Evolutionary conservation across 768 basidiomycete species (phyloP).

Genomic region (Xerocomellus intermedius): DNA sequence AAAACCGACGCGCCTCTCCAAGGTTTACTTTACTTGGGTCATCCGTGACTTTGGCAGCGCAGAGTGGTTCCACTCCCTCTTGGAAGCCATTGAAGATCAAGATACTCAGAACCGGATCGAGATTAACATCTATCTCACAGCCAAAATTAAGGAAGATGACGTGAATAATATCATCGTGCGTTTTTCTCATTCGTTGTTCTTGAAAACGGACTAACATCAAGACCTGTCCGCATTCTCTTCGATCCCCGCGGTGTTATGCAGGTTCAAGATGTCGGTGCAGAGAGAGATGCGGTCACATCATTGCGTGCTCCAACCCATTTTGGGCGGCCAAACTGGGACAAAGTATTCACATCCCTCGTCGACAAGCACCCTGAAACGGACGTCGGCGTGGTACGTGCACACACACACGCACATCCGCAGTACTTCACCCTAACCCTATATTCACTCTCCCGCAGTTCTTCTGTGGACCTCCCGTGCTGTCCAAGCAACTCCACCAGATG

Average conservation of each 20-base stretch:
- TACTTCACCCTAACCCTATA: neutral
- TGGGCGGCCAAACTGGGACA: slow-evolving; percentile 85
- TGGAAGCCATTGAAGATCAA: slow-evolving; percentile 92
- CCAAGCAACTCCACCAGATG: slow-evolving; percentile 70
- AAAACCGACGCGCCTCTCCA: slow-evolving; percentile 79
- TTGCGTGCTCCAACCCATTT: slow-evolving; percentile 91
- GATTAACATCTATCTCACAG: slow-evolving; percentile 93
- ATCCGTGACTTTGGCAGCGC: slow-evolving; percentile 89
- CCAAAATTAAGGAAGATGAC: slow-evolving; percentile 88
- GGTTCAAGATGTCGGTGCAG: slow-evolving; percentile 89
- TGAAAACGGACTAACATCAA: slow-evolving; percentile 1
- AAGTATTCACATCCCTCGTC: slow-evolving; percentile 66
- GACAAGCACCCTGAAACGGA: slow-evolving; percentile 88
- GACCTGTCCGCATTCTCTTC: neutral
- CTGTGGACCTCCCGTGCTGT: slow-evolving; percentile 78
- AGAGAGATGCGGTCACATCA: slow-evolving; percentile 87
- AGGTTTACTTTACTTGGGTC: slow-evolving; percentile 94
- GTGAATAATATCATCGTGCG: slow-evolving; percentile 87
- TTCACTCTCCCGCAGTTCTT: slow-evolving; percentile 52
- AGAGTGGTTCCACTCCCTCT: slow-evolving; percentile 92
- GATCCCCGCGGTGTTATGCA: slow-evolving; percentile 18
- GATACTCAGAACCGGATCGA: slow-evolving; percentile 84
- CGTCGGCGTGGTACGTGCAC: slow-evolving; percentile 67
- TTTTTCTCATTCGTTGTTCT: slow-evolving; percentile 5
- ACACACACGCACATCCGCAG: neutral